phyloP scores from a whole-genome alignment of 2,329 filamentous ascomycete species.

The Fusarium paranaense region DNA sequence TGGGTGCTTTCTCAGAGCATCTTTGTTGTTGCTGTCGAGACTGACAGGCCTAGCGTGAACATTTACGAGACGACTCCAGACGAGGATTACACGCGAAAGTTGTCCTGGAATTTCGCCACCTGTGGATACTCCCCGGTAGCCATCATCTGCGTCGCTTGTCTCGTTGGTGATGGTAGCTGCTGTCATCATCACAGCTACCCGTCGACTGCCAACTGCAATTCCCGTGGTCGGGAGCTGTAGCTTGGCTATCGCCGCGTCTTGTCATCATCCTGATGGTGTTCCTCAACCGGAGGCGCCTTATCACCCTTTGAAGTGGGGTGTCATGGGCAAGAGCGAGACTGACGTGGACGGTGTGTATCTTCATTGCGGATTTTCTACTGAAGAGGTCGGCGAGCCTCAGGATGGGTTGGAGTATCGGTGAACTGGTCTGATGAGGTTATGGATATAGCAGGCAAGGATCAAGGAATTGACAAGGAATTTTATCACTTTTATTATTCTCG shows the following conservation, averaged over 20 bases:
- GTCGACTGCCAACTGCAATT: not conserved
- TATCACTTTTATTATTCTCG: not conserved
- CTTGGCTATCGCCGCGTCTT: slow-evolving; percentile 21
- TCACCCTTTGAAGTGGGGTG: slow-evolving; percentile 8
- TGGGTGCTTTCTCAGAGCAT: slow-evolving; percentile 24
- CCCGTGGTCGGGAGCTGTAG: slow-evolving; percentile 18
- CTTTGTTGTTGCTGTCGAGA: slow-evolving; percentile 12
- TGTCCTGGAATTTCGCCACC: not conserved
- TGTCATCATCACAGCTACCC: not conserved
- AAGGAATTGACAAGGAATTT: not conserved
- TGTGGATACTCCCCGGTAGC: slow-evolving; percentile 21
- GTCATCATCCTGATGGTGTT: slow-evolving; percentile 2
- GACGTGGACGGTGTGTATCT: not conserved
- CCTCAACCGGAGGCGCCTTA: slow-evolving; percentile 1
- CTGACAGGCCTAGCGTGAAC: not conserved
- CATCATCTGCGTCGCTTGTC: not conserved
- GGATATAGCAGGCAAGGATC: not conserved
- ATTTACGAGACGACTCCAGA: not conserved
- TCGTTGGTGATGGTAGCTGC: not conserved
- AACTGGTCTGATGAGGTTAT: not conserved
- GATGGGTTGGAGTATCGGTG: not conserved
- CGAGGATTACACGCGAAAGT: not conserved
- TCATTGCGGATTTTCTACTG: slow-evolving; percentile 15
- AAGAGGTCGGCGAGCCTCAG: slow-evolving; percentile 5
- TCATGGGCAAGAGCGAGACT: not conserved